Conservation (phyloP, 2,329 filamentous ascomycete genomes). For the Pseudogymnoascus pannorum region DNA sequence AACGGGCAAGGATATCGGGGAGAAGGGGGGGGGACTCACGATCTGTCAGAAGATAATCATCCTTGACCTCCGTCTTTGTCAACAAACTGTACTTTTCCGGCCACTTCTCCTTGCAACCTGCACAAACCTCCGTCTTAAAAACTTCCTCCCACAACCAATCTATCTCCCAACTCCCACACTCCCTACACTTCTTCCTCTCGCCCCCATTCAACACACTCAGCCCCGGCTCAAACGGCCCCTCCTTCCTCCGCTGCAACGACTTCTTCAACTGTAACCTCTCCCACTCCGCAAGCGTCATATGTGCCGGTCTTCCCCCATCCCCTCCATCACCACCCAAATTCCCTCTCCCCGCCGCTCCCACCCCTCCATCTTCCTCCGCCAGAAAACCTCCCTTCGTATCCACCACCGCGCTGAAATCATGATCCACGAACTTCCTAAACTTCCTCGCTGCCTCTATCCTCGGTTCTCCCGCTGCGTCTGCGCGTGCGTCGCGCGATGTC, state of each 20-base stretch:
- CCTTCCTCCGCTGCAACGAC: slow-evolving; percentile 63
- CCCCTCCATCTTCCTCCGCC: slow-evolving; percentile 82
- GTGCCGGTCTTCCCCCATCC: slow-evolving; percentile 63
- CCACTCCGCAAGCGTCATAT: slow-evolving; percentile 91
- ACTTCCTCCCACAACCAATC: slow-evolving; percentile 93
- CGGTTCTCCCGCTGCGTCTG: slow-evolving; percentile 22
- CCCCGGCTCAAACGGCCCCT: slow-evolving; percentile 82
- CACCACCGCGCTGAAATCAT: slow-evolving; percentile 96
- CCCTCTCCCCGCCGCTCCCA: slow-evolving; percentile 63
- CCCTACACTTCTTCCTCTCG: slow-evolving; percentile 67
- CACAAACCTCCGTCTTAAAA: slow-evolving; percentile 69
- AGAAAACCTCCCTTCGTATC: slow-evolving; percentile 97
- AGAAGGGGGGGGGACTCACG: slow-evolving; percentile 44
- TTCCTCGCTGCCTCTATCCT: slow-evolving; percentile 61
- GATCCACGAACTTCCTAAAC: slow-evolving; percentile 92
- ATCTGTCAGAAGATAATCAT: slow-evolving; percentile 93
- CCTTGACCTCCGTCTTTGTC: slow-evolving; percentile 92
- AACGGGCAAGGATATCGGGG: background rate
- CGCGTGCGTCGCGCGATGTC: slow-evolving; percentile 63
- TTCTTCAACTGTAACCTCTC: slow-evolving; percentile 71
- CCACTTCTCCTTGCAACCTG: slow-evolving; percentile 75
- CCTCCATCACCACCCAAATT: slow-evolving; percentile 27
- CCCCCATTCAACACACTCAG: slow-evolving; percentile 65
- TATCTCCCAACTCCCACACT: slow-evolving; percentile 79
- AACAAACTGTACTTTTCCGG: slow-evolving; percentile 92